phyloP scores from a whole-genome alignment of 129 eudicot genomes.

The Flaveria ramosissima region DNA sequence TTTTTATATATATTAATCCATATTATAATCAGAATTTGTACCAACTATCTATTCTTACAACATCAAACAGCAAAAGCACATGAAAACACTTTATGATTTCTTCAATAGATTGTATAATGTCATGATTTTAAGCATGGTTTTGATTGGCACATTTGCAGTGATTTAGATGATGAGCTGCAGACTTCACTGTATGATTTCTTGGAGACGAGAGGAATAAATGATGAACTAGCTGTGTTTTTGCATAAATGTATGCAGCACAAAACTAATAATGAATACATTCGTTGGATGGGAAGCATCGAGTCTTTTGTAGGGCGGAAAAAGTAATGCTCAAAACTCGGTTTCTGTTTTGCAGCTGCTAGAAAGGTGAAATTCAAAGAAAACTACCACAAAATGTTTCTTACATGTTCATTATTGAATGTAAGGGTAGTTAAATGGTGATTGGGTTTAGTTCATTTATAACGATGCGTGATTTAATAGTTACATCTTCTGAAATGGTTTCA shows the following conservation, averaged over 20 bases:
- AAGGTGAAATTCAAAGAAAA: neutral
- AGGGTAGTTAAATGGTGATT: neutral
- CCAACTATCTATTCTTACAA: neutral
- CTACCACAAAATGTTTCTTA: neutral
- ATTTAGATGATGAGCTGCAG: constrained; percentile 77
- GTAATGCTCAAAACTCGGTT: constrained; percentile 8
- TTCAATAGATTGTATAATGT: neutral
- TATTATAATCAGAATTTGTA: neutral
- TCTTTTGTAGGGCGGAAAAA: constrained; percentile 55
- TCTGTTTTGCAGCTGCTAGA: constrained; percentile 6
- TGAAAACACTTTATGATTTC: neutral
- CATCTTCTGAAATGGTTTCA: neutral
- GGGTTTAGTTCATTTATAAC: neutral
- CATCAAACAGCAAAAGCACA: neutral
- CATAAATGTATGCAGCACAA: constrained; percentile 62
- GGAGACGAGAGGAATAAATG: constrained; percentile 71
- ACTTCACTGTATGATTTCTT: constrained; percentile 65
- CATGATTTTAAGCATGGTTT: constrained; percentile 10
- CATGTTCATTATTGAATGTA: neutral
- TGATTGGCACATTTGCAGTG: constrained; percentile 49
- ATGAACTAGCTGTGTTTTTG: constrained; percentile 61
- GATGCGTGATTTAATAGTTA: neutral
- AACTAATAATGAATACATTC: constrained; percentile 61
- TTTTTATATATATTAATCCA: neutral
- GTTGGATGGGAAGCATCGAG: constrained; percentile 67